A percentile compares a stretch with the other conserved stretches of the same genome.
Conservation (phyloP, 257 asterid genomes). For the Solanum chilense region DNA sequence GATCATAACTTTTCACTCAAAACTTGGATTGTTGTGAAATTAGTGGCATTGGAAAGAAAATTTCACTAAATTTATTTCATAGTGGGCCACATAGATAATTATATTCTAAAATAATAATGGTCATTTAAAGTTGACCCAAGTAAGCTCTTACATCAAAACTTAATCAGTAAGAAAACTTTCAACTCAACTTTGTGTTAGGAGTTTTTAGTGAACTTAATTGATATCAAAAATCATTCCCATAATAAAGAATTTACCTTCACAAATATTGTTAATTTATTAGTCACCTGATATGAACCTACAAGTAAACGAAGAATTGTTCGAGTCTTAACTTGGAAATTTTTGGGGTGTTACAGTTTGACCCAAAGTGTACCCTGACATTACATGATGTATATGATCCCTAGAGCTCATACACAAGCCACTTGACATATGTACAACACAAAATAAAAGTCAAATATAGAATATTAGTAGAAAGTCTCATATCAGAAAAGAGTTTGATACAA, state of each 20-base stretch:
- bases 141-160: background rate
- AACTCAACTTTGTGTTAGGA: background rate
- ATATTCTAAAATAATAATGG: background rate
- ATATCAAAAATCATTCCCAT: background rate
- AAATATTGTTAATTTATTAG: too few relatives aligned
- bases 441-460: too few relatives aligned
- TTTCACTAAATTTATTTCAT: too few relatives aligned
- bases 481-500: background rate
- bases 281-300: background rate
- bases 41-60: background rate
- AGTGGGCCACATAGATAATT: background rate
- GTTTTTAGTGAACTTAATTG: background rate
- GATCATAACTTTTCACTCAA: background rate
- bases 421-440: background rate
- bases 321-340: background rate
- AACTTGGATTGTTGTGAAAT: background rate
- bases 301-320: background rate
- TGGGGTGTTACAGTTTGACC: background rate
- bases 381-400: background rate
- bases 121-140: background rate
- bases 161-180: background rate
- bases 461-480: background rate
- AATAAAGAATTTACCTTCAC: background rate
- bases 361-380: background rate
- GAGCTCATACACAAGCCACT: background rate